Evolutionary conservation across 2,329 filamentous ascomycete genomes (phyloP).

Genomic region (Penicillium vulpinum): DNA sequence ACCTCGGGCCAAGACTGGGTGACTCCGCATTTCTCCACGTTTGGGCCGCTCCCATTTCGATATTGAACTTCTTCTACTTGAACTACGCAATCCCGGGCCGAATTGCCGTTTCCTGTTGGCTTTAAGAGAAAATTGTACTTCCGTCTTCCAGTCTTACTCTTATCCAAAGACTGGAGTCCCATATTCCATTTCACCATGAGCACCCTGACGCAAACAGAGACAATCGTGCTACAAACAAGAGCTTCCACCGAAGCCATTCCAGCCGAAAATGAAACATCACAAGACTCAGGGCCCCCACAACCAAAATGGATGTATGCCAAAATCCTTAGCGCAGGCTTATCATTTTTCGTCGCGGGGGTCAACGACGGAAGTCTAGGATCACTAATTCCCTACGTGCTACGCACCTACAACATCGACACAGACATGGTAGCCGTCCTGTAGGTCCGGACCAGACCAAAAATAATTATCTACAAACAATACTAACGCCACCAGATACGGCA

Average conservation of each 20-base stretch:
- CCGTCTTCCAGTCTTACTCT: no score
- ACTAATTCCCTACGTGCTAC: constrained; percentile 63
- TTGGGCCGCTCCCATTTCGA: neutral
- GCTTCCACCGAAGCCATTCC: neutral
- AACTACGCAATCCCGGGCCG: neutral
- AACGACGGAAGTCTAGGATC: constrained; percentile 67
- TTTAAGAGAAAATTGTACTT: neutral
- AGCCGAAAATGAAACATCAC: neutral
- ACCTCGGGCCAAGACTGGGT: neutral
- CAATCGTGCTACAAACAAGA: constrained; percentile 9
- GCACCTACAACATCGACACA: constrained; percentile 56
- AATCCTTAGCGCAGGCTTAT: constrained; percentile 57
- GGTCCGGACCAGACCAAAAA: constrained; percentile 19
- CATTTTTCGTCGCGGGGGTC: constrained; percentile 65
- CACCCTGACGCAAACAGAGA: constrained; percentile 14
- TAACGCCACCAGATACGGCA: constrained; percentile 47
- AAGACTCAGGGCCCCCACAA: neutral
- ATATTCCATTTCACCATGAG: constrained; percentile 6
- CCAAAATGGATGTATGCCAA: constrained; percentile 42
- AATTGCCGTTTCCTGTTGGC: neutral
- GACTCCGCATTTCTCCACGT: constrained; percentile 4
- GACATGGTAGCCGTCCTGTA: constrained; percentile 55
- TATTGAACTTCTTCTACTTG: neutral
- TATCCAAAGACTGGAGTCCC: neutral
- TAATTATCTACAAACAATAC: neutral